Evolutionary conservation across 192 early-diverging fungal species (phyloP), one percentile per base, ranked within the genome.

Genomic region (Borealophlyctis nickersoniae): DNA sequence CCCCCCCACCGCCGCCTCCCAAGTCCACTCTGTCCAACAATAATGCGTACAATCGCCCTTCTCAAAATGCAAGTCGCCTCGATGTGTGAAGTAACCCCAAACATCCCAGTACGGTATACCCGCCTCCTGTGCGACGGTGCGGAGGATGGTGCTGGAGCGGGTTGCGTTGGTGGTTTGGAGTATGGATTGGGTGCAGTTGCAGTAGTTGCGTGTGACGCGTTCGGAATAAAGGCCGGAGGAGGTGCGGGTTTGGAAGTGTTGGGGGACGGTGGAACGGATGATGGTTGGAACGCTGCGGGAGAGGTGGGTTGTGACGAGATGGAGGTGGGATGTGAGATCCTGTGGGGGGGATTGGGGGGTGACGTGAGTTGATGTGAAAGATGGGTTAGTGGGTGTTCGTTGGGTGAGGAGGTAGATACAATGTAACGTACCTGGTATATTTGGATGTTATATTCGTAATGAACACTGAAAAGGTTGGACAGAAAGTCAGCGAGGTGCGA

Each of bases 301-400:
- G 39, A 45, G 39, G 39, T 13, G 7, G 39, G 7, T 19, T 19
- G 39, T 45, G n/a, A n/a, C n/a, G n/a, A n/a, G n/a, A n/a, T n/a
- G n/a, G 7, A 45, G 39, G 39, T 45, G 39, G 39, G 39, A 13
- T 45, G 39, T 45, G 39, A 45, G 39, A 19, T 45, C 19, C 39
- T 45, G 39, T 45, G 39, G 19, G 39, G 39, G 39, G 39, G 39
- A 45, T n/a, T n/a, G n/a, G n/a, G n/a, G n/a, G n/a, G n/a, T n/a
- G n/a, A n/a, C n/a, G n/a, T n/a, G n/a, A n/a, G n/a, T n/a, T n/a
- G n/a, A n/a, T 7, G 19, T 45, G 39, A 45, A 13, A 45, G 19
- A 19, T 45, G 39, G 39, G 19, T 19, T 7, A 19, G 39, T 45
- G 39, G 19, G 7, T 45, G 39, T 45, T 45, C 9, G 39, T 45